phyloP scores from a whole-genome alignment of 352 stramenopile species.

The Phytophthora pseudosyringae region DNA sequence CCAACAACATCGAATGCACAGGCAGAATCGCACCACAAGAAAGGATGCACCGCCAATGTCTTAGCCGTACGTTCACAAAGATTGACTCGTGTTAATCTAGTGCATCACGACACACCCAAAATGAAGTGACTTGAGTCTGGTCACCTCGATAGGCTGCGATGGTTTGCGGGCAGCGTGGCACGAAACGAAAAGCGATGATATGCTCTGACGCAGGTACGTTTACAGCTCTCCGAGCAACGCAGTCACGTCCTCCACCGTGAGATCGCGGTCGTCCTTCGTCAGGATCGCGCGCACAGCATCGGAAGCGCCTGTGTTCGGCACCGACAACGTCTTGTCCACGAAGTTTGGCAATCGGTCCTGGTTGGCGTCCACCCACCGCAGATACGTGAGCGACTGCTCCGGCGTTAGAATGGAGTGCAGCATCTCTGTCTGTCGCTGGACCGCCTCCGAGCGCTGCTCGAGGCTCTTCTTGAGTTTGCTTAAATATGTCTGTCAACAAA shows the following conservation, averaged over 20 bases:
- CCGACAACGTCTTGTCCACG: conserved; percentile 65
- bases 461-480: conserved; percentile 88
- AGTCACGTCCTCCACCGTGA: conserved; percentile 89
- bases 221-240: conserved; percentile 75
- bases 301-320: conserved; percentile 60
- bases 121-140: conserved; percentile 22
- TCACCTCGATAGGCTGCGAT: conserved; percentile 3
- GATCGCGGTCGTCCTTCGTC: conserved; percentile 84
- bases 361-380: conserved; percentile 85
- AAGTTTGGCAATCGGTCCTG: conserved; percentile 70
- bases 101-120: conserved; percentile 2
- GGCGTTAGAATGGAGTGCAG: conserved; percentile 88
- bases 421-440: conserved; percentile 82
- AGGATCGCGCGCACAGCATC: conserved; percentile 79
- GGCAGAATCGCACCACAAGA: too few relatives aligned
- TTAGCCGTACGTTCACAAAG: conserved; percentile 1
- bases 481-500: conserved; percentile 79
- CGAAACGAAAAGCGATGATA: conserved; percentile 17
- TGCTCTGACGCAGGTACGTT: not conserved
- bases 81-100: conserved; percentile 25
- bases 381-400: conserved; percentile 84
- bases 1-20: too few relatives aligned
- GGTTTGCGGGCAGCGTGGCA: conserved; percentile 16
- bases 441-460: conserved; percentile 77
- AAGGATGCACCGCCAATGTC: too few relatives aligned